Percentiles rank a stretch among this genome's conserved stretches.
phyloP scores from a whole-genome alignment of 495 filamentous ascomycete species.

The Haplographium delicatum region DNA sequence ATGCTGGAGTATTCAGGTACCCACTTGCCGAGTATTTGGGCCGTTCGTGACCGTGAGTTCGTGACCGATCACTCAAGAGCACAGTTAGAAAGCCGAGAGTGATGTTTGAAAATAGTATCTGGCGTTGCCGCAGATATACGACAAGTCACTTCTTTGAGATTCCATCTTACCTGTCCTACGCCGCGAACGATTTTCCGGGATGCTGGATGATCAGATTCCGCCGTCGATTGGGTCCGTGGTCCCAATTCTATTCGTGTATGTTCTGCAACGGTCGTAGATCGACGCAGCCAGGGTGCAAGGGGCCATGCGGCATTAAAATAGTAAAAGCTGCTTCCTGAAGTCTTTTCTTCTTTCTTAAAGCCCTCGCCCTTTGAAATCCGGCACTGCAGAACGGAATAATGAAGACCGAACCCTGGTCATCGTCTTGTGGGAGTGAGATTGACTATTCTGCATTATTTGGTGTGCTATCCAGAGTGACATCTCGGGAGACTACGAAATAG shows the following conservation, averaged over 20 bases:
- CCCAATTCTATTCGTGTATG: background rate
- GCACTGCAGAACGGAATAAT: no score
- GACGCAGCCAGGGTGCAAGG: background rate
- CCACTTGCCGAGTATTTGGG: conserved; percentile 1
- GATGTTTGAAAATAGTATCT: no score
- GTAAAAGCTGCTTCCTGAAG: background rate
- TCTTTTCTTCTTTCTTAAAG: background rate
- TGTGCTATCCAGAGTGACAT: no score
- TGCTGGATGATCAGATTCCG: background rate
- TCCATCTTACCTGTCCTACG: background rate
- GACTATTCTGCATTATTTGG: no score
- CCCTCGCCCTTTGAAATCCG: no score
- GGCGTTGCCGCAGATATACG: no score
- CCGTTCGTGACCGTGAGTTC: background rate
- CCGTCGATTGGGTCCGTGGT: background rate
- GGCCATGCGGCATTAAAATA: background rate
- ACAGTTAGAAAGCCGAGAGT: no score
- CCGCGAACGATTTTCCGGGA: background rate
- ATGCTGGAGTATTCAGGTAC: background rate
- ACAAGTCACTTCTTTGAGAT: background rate
- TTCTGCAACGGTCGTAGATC: background rate
- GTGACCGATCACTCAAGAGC: no score
- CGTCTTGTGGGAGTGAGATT: no score
- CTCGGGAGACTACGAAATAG: no score
- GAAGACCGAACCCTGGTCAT: no score